Conservation (phyloP, 768 basidiomycete genomes). For the Auriscalpium orientale region DNA sequence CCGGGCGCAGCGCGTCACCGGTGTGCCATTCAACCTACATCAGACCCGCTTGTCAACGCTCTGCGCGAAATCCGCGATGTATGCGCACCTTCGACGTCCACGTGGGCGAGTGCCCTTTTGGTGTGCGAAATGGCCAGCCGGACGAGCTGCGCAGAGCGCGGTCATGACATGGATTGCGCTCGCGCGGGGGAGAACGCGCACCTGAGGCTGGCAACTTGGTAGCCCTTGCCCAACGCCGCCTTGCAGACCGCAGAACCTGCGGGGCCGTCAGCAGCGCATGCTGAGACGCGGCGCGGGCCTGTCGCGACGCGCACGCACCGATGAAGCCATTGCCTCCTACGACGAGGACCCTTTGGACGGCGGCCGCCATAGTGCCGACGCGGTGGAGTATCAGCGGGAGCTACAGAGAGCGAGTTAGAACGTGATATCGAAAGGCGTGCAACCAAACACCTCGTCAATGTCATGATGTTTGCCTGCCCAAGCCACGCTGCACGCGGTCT, state of each 20-base stretch:
- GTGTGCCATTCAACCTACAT: conserved; percentile 78
- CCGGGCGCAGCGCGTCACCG: conserved; percentile 75
- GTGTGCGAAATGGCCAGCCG: conserved; percentile 76
- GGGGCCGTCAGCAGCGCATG: neutral
- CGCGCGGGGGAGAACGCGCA: conserved; percentile 23
- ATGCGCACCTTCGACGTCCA: conserved; percentile 69
- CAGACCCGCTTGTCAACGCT: conserved; percentile 1
- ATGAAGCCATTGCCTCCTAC: conserved; percentile 99
- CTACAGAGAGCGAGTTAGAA: no score
- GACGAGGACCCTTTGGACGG: conserved; percentile 67
- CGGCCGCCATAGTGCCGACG: conserved; percentile 9
- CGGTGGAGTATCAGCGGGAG: neutral
- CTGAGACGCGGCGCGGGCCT: neutral
- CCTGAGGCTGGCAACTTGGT: conserved; percentile 89
- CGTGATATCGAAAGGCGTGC: no score
- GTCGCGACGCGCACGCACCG: conserved; percentile 39
- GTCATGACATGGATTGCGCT: neutral
- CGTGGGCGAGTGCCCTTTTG: conserved; percentile 83
- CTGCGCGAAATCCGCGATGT: conserved; percentile 3
- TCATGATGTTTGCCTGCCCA: no score
- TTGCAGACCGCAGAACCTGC: conserved; percentile 90
- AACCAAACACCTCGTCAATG: no score
- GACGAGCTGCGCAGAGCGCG: conserved; percentile 51
- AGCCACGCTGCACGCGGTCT: neutral
- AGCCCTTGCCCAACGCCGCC: conserved; percentile 75